Percentiles rank a stretch among this genome's conserved stretches.
These are phyloP conservation scores for Hygrophorus pudorinus DNA, from an alignment of 768 basidiomycete genomes.

Conservation along the genomic window DNA sequence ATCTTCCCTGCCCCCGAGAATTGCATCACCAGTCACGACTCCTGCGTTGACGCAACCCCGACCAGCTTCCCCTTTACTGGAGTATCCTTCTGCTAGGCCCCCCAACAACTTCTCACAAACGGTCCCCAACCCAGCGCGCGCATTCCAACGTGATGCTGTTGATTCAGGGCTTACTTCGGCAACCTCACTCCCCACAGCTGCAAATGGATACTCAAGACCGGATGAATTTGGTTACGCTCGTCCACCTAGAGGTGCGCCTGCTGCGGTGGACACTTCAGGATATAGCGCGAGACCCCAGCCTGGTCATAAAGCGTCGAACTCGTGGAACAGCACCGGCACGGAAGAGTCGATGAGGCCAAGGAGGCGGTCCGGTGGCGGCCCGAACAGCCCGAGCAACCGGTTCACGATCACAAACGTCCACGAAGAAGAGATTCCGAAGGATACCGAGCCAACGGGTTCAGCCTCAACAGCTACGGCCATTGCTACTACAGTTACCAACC, in stretches of 20 bases:
- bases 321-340: neutral
- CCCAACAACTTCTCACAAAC: too few relatives aligned
- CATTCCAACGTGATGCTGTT: too few relatives aligned
- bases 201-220: neutral
- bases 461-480: conserved; percentile 1
- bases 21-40: neutral
- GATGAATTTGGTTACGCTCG: conserved; percentile 10
- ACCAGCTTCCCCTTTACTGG: neutral
- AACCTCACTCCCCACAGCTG: neutral
- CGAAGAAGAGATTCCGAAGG: conserved; percentile 10
- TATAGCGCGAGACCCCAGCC: neutral
- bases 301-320: neutral
- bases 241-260: neutral
- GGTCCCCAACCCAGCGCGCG: too few relatives aligned
- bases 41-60: neutral
- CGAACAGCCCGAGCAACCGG: conserved; percentile 19
- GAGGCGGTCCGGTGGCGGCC: too few relatives aligned
- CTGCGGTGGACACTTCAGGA: conserved; percentile 4
- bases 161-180: neutral
- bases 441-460: conserved; percentile 3
- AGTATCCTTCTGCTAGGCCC: neutral
- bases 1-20: neutral
- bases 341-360: conserved; percentile 17
- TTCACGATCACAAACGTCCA: conserved; percentile 34
- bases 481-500: neutral